Conservation (phyloP, 1,284 basidiomycete genomes). For the Termitomyces sp. region DNA sequence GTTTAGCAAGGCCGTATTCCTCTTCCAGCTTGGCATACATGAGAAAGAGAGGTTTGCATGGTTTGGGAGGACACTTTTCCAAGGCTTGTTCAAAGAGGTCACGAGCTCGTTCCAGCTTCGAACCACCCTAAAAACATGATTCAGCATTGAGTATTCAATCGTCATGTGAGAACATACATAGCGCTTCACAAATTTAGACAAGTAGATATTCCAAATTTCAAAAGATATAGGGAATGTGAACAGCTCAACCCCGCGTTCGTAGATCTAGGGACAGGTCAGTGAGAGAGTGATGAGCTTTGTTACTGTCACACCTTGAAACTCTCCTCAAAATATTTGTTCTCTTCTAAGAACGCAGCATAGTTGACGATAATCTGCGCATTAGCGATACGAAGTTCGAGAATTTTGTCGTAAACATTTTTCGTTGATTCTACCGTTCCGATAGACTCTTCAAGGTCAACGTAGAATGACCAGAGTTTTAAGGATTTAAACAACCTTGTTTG, state of each 20-base stretch:
- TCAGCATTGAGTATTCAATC: background rate
- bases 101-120: conserved; percentile 90
- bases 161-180: conserved; percentile 57
- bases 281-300: background rate
- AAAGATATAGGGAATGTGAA: conserved; percentile 99
- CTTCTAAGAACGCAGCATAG: conserved; percentile 95
- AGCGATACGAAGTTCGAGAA: conserved; percentile 96
- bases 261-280: conserved; percentile 53
- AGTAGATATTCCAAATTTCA: conserved; percentile 99
- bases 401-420: conserved; percentile 95
- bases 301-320: conserved; percentile 77
- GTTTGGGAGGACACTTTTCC: conserved; percentile 93
- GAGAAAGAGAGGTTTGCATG: conserved; percentile 91
- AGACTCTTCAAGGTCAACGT: conserved; percentile 95
- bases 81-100: conserved; percentile 98
- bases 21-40: conserved; percentile 97
- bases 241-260: conserved; percentile 94
- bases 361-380: conserved; percentile 98
- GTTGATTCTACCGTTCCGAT: conserved; percentile 91
- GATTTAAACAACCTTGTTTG: conserved; percentile 96
- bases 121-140: conserved; percentile 60
- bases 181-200: conserved; percentile 95
- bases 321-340: conserved; percentile 98
- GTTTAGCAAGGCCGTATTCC: conserved; percentile 91
- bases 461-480: conserved; percentile 98